Evolutionary conservation across 495 filamentous ascomycete genomes (phyloP).

Genomic region (Tetracladium setigerum): DNA sequence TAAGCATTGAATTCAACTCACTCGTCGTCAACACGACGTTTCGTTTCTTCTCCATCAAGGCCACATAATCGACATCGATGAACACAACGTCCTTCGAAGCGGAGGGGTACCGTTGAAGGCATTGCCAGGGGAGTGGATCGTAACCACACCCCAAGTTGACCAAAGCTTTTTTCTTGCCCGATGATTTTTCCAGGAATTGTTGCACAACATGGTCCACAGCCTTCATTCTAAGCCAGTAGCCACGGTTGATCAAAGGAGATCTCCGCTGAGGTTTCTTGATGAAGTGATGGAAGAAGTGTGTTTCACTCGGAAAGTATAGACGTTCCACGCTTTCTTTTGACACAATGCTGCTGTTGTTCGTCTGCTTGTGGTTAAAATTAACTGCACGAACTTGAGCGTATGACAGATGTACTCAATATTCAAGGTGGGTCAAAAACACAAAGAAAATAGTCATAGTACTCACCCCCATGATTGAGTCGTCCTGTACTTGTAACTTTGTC

Average conservation of each 20-base stretch:
- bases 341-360: conserved; percentile 83
- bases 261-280: conserved; percentile 75
- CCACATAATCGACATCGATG: conserved; percentile 81
- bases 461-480: conserved; percentile 67
- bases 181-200: conserved; percentile 55
- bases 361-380: conserved; percentile 39
- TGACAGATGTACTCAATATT: background rate
- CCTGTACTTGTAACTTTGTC: conserved; percentile 33
- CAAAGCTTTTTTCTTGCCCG: conserved; percentile 60
- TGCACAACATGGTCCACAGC: conserved; percentile 67
- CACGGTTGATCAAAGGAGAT: conserved; percentile 78
- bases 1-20: conserved; percentile 44
- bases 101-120: conserved; percentile 53
- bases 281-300: conserved; percentile 80
- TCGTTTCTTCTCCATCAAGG: conserved; percentile 70
- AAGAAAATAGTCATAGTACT: conserved; percentile 20
- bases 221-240: conserved; percentile 69
- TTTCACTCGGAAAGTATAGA: conserved; percentile 64
- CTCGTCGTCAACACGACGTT: conserved; percentile 52
- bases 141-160: conserved; percentile 89
- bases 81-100: conserved; percentile 53
- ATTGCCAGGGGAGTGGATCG: conserved; percentile 86
- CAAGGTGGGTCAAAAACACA: background rate
- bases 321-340: conserved; percentile 85
- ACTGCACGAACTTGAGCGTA: background rate